phyloP scores from a whole-genome alignment of 441 rosid species.

The Capsella rubella region DNA sequence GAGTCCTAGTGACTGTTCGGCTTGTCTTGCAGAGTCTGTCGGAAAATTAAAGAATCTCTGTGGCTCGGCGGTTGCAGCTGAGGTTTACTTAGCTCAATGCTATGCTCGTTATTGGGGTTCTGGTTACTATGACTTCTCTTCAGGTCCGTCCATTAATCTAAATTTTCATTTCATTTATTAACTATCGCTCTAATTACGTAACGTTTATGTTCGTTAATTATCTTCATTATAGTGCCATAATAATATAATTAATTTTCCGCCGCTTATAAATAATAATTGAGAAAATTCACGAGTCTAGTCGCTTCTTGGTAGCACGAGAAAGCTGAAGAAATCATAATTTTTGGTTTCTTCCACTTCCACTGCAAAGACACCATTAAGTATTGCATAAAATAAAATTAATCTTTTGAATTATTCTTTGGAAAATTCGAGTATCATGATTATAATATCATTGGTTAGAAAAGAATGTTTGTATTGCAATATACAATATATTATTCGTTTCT shows the following conservation, averaged over 20 bases:
- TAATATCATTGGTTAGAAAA: conserved; percentile 44
- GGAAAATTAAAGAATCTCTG: conserved; percentile 60
- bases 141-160: conserved; percentile 30
- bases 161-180: background rate
- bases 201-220: background rate
- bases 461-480: conserved; percentile 24
- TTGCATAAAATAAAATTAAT: conserved; percentile 18
- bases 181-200: background rate
- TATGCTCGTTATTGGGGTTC: conserved; percentile 81
- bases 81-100: conserved; percentile 70
- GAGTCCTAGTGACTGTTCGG: conserved; percentile 54
- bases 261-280: conserved; percentile 22
- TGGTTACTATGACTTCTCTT: conserved; percentile 65
- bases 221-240: background rate
- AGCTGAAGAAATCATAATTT: conserved; percentile 35
- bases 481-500: conserved; percentile 36
- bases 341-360: background rate
- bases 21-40: conserved; percentile 61
- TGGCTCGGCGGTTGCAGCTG: conserved; percentile 75
- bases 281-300: conserved; percentile 35
- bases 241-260: conserved; percentile 1
- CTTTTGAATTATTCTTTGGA: conserved; percentile 38
- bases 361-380: conserved; percentile 28
- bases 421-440: conserved; percentile 38
- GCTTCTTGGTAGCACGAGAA: conserved; percentile 39